phyloP scores from a whole-genome alignment of 176 grass and related monocot genomes.

The Rhynchospora tenuis region DNA sequence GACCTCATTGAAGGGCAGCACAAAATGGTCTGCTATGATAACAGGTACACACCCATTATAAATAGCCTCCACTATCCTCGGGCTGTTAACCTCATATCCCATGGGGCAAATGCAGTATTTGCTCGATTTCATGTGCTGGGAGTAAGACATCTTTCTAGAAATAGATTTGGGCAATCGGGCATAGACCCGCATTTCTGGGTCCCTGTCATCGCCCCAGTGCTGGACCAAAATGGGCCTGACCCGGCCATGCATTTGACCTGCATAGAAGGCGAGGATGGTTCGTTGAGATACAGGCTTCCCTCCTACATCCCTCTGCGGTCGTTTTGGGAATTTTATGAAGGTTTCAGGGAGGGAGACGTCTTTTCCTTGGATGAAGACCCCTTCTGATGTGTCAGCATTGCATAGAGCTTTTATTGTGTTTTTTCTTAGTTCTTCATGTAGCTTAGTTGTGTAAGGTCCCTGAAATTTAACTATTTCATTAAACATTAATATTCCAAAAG shows the following conservation, averaged over 20 bases:
- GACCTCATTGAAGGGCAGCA: slow-evolving; percentile 63
- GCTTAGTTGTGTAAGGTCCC: slow-evolving; percentile 69
- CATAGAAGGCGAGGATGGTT: slow-evolving; percentile 76
- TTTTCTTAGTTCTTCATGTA: slow-evolving; percentile 56
- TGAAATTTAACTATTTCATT: slow-evolving; percentile 7
- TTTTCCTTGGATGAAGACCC: slow-evolving; percentile 65
- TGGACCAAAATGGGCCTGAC: slow-evolving; percentile 66
- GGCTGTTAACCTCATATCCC: slow-evolving; percentile 96
- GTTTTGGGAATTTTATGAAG: slow-evolving; percentile 58
- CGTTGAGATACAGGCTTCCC: slow-evolving; percentile 52
- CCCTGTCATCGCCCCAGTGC: slow-evolving; percentile 52
- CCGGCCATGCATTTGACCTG: slow-evolving; percentile 89
- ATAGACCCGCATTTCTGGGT: slow-evolving; percentile 65
- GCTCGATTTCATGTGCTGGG: slow-evolving; percentile 84
- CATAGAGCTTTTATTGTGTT: slow-evolving; percentile 88
- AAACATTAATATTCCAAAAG: background rate
- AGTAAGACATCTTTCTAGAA: slow-evolving; percentile 54
- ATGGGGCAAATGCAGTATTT: slow-evolving; percentile 84
- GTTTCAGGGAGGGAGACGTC: slow-evolving; percentile 92
- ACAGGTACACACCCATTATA: slow-evolving; percentile 86
- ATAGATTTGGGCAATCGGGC: slow-evolving; percentile 37
- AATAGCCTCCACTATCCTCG: slow-evolving; percentile 81
- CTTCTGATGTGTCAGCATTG: slow-evolving; percentile 74
- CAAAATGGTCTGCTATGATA: slow-evolving; percentile 82
- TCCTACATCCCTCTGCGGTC: slow-evolving; percentile 53